Conservation (phyloP, 768 basidiomycete species). For the Suillus decipiens region DNA sequence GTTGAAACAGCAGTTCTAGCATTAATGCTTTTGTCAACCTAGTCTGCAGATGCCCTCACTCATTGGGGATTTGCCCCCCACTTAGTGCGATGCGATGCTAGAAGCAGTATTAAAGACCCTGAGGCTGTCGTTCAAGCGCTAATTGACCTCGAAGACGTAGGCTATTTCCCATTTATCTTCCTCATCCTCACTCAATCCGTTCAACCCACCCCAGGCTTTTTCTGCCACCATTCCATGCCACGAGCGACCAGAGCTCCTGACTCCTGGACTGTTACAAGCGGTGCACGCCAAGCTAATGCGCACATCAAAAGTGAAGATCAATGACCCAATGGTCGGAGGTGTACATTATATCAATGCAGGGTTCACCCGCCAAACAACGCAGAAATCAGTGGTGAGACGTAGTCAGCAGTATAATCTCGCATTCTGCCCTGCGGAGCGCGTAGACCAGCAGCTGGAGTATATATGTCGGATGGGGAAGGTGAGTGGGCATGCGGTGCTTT, state of each 20-base stretch:
- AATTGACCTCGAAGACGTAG: constrained; percentile 29
- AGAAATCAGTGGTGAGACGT: constrained; percentile 32
- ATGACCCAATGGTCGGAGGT: constrained; percentile 15
- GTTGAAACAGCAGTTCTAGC: background rate
- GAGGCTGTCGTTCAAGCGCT: constrained; percentile 23
- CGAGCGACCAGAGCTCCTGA: constrained; percentile 28
- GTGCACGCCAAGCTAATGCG: constrained; percentile 34
- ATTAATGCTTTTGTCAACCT: background rate
- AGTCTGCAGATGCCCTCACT: constrained; percentile 31
- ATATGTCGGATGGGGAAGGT: constrained; percentile 38
- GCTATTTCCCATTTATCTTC: background rate
- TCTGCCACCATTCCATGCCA: constrained; percentile 21
- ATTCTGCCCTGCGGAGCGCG: constrained; percentile 31
- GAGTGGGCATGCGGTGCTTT: constrained; percentile 9
- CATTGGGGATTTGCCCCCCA: constrained; percentile 28
- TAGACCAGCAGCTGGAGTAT: constrained; percentile 35
- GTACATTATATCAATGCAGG: constrained; percentile 34
- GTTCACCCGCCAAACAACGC: constrained; percentile 28
- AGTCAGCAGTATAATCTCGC: constrained; percentile 37
- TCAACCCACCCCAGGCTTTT: constrained; percentile 25
- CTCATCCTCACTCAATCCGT: background rate
- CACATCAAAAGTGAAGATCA: constrained; percentile 31
- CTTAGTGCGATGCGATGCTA: constrained; percentile 24
- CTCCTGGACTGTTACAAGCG: constrained; percentile 30
- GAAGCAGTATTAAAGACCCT: constrained; percentile 27